Conservation (phyloP, 768 basidiomycete genomes). For the Collybiopsis luxurians region DNA sequence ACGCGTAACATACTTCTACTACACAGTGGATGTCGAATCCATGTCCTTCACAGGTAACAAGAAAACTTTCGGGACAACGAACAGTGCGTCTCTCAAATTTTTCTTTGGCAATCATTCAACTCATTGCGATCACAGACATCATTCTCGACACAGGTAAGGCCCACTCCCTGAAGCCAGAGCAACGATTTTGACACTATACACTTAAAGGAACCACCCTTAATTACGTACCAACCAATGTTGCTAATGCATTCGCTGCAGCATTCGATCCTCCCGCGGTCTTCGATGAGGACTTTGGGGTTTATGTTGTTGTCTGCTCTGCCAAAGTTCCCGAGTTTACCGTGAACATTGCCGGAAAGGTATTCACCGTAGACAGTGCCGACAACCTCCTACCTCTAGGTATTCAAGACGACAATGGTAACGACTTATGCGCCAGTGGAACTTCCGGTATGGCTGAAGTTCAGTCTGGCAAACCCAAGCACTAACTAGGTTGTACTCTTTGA, state of each 20-base stretch:
- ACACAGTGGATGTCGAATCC: conserved; percentile 17
- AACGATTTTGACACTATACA: no score
- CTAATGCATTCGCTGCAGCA: conserved; percentile 12
- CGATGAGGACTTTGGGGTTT: conserved; percentile 13
- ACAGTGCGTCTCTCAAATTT: conserved; percentile 3
- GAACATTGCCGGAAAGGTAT: conserved; percentile 16
- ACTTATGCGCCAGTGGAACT: conserved; percentile 7
- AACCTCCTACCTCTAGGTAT: conserved; percentile 17
- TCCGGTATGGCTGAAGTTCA: conserved; percentile 13
- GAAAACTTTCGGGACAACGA: conserved; percentile 2
- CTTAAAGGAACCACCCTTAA: conserved; percentile 13
- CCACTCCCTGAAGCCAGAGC: no score
- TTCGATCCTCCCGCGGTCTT: conserved; percentile 16
- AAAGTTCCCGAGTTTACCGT: conserved; percentile 18
- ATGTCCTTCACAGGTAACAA: conserved; percentile 17
- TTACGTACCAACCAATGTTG: conserved; percentile 17
- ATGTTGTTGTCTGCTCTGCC: conserved; percentile 18
- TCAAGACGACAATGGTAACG: conserved; percentile 9
- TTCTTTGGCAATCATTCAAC: conserved; percentile 8
- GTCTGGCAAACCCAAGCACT: conserved; percentile 10
- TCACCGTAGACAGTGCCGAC: conserved; percentile 17
- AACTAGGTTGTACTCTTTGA: conserved; percentile 13
- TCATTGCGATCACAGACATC: neutral
- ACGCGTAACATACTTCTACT: conserved; percentile 15
- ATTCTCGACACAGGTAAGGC: conserved; percentile 15